Conservation (phyloP, 805 yeast species). For the Kodamaea jinghongensis region DNA sequence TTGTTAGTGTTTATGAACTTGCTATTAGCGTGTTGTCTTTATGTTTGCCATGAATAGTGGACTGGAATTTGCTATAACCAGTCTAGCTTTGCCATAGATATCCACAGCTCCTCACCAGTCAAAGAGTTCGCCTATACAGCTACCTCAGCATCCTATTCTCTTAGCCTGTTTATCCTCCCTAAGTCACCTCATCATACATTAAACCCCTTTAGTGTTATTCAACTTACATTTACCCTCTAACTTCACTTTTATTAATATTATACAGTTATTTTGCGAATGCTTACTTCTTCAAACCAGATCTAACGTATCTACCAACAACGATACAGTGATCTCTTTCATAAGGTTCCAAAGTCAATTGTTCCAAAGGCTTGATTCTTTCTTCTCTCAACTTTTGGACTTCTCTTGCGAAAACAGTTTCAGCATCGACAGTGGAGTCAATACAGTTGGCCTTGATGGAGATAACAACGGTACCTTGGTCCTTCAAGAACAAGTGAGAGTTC, state of each 20-base stretch:
- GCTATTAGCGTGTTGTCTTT: too few relatives aligned
- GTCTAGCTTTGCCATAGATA: too few relatives aligned
- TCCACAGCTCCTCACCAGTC: too few relatives aligned
- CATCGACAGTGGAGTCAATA: slow-evolving; percentile 99
- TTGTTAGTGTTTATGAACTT: too few relatives aligned
- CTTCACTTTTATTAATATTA: neutral
- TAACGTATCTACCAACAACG: slow-evolving; percentile 94
- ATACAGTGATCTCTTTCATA: slow-evolving; percentile 99
- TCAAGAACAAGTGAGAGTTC: slow-evolving; percentile 96
- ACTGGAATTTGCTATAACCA: too few relatives aligned
- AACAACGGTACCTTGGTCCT: slow-evolving; percentile 98
- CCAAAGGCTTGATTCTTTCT: slow-evolving; percentile 97
- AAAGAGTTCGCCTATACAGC: too few relatives aligned
- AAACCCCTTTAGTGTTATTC: neutral
- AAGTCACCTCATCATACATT: slow-evolving; percentile 1
- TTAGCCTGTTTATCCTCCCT: neutral
- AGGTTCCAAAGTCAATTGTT: slow-evolving; percentile 98
- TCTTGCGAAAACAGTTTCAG: slow-evolving; percentile 98
- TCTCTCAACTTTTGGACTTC: slow-evolving; percentile 98
- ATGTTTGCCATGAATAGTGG: too few relatives aligned
- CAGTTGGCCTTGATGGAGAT: slow-evolving; percentile 99
- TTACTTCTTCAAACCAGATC: slow-evolving; percentile 70
- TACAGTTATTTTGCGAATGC: slow-evolving; percentile 11
- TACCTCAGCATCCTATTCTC: too few relatives aligned
- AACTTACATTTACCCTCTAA: neutral